Percentiles rank a stretch among this genome's conserved stretches.
Evolutionary conservation across 768 basidiomycete species (phyloP).

Genomic region (Suillus tomentosus): DNA sequence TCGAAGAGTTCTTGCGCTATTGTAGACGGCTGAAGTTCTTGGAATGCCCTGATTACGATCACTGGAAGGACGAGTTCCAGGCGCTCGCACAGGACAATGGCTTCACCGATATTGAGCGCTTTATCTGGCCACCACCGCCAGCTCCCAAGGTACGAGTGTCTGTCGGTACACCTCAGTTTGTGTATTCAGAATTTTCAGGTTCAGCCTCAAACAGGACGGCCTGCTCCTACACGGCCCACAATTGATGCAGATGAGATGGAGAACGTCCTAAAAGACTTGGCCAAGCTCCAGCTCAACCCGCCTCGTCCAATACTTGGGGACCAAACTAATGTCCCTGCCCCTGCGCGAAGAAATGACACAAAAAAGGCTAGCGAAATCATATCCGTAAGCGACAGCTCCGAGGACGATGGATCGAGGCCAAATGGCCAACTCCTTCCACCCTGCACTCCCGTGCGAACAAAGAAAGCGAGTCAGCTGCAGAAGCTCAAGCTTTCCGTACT

Average conservation of each 20-base stretch:
- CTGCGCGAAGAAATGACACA: constrained; percentile 34
- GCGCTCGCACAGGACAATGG: constrained; percentile 63
- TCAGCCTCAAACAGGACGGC: constrained; percentile 33
- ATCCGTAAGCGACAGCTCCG: constrained; percentile 41
- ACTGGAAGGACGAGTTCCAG: constrained; percentile 67
- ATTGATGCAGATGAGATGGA: constrained; percentile 50
- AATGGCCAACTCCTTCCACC: constrained; percentile 25
- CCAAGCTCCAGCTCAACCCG: constrained; percentile 54
- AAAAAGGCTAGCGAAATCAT: constrained; percentile 37
- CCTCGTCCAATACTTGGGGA: constrained; percentile 53
- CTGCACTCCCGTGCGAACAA: constrained; percentile 34
- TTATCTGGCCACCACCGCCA: constrained; percentile 73
- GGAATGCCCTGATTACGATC: constrained; percentile 67
- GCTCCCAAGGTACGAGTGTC: constrained; percentile 29
- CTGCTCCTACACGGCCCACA: constrained; percentile 18
- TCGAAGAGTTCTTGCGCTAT: constrained; percentile 77
- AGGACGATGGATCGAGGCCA: constrained; percentile 32
- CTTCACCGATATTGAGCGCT: constrained; percentile 56
- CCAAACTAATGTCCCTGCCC: constrained; percentile 46
- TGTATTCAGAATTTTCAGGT: constrained; percentile 22
- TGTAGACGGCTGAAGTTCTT: constrained; percentile 68
- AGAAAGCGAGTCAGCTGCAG: constrained; percentile 50
- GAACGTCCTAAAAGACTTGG: constrained; percentile 58
- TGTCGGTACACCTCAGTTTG: background rate
- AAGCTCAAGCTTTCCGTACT: constrained; percentile 46